Base-by-base conservation (phyloP, 208 protist species). In the Leishmania gerbilli region DNA sequence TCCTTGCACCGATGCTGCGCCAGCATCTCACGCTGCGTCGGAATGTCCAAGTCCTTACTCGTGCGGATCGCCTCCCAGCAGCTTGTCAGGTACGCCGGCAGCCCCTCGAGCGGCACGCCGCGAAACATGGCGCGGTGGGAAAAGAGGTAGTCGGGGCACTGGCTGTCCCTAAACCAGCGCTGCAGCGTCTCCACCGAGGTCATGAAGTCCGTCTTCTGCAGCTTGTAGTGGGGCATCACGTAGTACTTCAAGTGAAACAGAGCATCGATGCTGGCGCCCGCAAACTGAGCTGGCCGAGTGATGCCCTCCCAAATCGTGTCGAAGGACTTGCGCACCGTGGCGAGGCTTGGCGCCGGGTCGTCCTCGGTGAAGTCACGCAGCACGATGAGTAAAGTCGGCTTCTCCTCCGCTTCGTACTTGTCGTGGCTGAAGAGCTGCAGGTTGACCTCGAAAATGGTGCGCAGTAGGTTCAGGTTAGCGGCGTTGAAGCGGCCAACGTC, bases 41-140 rank as follows among this genome's bases (percentile, higher is more conserved):
- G 99, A 74, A 99, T 94, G 84, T 99, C 97, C 37, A 99, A 91
- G 82, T 99, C 98, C 81, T 97, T 99, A 88, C 99, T 99, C 21
- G 75, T 86, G 34, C 93, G 76, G 64, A 99, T 99, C 5, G 94
- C 89, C 42, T 97, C 89, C 98, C 98, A 99, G 80, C 98, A 98
- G 75, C 79, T 95, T 55, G 86, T 86, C 47, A 96, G 75, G 80
- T 98, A 99, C 13, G 87, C 56, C 58, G 94, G 79, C 51, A 99
- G 89, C 27, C 96, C 97, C 62, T 96, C 92, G 4, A 97, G 82
- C 56, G 91, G 93, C 34, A 98, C 96, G 71, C 81, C 92, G 71
- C 88, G 96, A 88, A 92, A 98, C 94, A 93, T 98, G 76, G 79
- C 79, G 71, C 53, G 78, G 81, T 86, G 80, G 56, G 72, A 74